Conservation (phyloP, 2,329 filamentous ascomycete genomes). For the Cladosporium sp. region DNA sequence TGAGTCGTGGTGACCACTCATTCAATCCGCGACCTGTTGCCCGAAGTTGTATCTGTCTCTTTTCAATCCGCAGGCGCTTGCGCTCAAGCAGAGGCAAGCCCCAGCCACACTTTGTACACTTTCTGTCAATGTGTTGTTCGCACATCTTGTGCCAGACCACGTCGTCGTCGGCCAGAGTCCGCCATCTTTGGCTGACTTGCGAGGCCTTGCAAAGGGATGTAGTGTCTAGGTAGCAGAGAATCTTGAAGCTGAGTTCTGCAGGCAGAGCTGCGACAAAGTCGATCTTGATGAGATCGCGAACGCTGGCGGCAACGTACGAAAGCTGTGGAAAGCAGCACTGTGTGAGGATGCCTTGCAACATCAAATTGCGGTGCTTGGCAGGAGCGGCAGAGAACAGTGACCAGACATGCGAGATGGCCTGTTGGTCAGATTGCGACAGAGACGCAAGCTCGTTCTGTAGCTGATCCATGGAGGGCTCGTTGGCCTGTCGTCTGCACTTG, state of each 20-base stretch:
- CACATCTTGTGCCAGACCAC: conserved; percentile 99
- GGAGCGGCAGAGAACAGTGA: conserved; percentile 95
- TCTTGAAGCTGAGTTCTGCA: conserved; percentile 86
- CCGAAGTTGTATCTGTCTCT: conserved; percentile 73
- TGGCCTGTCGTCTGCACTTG: conserved; percentile 86
- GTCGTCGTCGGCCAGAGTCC: conserved; percentile 88
- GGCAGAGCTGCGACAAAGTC: conserved; percentile 90
- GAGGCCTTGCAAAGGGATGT: conserved; percentile 92
- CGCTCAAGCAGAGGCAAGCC: conserved; percentile 84
- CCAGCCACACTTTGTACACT: conserved; percentile 94
- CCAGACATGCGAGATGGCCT: conserved; percentile 96
- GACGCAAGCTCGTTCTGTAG: conserved; percentile 83
- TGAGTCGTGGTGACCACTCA: conserved; percentile 49
- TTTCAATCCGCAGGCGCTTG: conserved; percentile 81
- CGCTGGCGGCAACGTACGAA: conserved; percentile 83
- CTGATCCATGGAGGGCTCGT: conserved; percentile 94
- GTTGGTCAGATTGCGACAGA: conserved; percentile 78
- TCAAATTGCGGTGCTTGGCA: conserved; percentile 87
- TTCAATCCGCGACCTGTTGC: conserved; percentile 57
- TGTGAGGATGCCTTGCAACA: conserved; percentile 92
- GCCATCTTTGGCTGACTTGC: conserved; percentile 87
- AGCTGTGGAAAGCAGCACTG: conserved; percentile 98
- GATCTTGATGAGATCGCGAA: conserved; percentile 94
- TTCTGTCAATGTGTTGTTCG: conserved; percentile 90
- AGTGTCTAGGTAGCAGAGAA: conserved; percentile 88